Base-by-base conservation (phyloP, 73 alveolate species). In the Paramecium primaurelia region DNA sequence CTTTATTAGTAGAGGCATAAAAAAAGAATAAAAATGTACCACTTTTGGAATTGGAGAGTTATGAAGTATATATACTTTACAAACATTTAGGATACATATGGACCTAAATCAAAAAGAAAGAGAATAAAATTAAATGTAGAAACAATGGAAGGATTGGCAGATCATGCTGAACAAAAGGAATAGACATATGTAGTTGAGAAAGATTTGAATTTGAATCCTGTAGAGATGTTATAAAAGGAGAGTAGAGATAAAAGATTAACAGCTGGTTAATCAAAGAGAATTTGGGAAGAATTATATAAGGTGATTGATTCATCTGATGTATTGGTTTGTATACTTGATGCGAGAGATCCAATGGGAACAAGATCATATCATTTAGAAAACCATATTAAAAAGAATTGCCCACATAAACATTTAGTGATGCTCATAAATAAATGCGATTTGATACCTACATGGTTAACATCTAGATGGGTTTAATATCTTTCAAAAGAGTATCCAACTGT, bases 231-330 rank as follows among this genome's bases (percentile, higher is more conserved):
- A 3, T 95, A 93, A 93, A 93, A 92, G 68, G 86, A 94, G 92
- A 60, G 97, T 95, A 93, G 96, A 94, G 98, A 94, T 95, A 97
- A 94, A 95, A 94, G 97, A 59, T 95, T 98, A 96, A 98, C 96
- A 92, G 99, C 99, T 18, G 99, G 99, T 6, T 96, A 98, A 96
- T 96, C 99, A 80, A 96, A 98, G 88, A 94, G 99, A 95, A 99
- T 99, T 73, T 99, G 99, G 99, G 98, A 95, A 77, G 99, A 99
- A 92, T 97, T 99, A 49, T 98, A 98, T 96, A 99, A 99, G 94
- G 99, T 99, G n/a, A 95, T 98, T 58, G 99, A 99, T 85, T 96
- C 99, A 5, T 97, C 99, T 1, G 99, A 99, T 93, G 99, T 99
- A 18, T 47, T 99, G 47, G 95, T 98, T 86, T 97, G 97, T 71